These are phyloP conservation scores for Daedalea quercina DNA, from an alignment of 768 basidiomycete species.

Conservation along the genomic window DNA sequence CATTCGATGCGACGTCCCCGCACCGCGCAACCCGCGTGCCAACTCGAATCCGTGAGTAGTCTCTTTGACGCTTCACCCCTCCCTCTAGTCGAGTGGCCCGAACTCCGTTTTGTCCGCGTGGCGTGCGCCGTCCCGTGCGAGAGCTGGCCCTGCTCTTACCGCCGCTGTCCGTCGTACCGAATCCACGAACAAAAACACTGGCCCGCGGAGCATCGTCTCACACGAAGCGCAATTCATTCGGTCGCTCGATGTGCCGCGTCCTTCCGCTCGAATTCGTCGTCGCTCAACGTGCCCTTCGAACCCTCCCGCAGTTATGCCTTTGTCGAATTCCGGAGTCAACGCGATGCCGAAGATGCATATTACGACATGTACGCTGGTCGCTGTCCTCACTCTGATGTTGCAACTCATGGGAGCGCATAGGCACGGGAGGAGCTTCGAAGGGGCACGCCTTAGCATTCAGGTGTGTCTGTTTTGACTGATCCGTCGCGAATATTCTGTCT, in stretches of 20 bases:
- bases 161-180: slow-evolving; percentile 8
- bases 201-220: slow-evolving; percentile 8
- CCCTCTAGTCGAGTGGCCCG: slow-evolving; percentile 30
- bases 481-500: not conserved
- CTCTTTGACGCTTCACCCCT: slow-evolving; percentile 12
- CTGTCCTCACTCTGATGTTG: not conserved
- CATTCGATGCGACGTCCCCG: slow-evolving; percentile 86
- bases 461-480: slow-evolving; percentile 27
- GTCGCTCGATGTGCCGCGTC: slow-evolving; percentile 11
- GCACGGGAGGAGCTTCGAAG: slow-evolving; percentile 75
- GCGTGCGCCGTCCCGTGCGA: slow-evolving; percentile 4
- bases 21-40: slow-evolving; percentile 71
- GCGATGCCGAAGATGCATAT: slow-evolving; percentile 80
- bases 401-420: slow-evolving; percentile 28
- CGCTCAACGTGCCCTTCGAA: slow-evolving; percentile 51
- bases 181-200: not conserved
- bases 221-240: slow-evolving; percentile 6
- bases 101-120: slow-evolving; percentile 8
- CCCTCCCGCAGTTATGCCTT: slow-evolving; percentile 72
- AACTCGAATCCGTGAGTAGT: slow-evolving; percentile 77
- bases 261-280: slow-evolving; percentile 31
- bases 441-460: slow-evolving; percentile 69
- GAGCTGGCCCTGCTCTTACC: slow-evolving; percentile 8
- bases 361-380: slow-evolving; percentile 61
- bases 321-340: slow-evolving; percentile 72